These are phyloP conservation scores for Heritiera littoralis DNA, from an alignment of 345 rosid genomes.

Conservation along the genomic window DNA sequence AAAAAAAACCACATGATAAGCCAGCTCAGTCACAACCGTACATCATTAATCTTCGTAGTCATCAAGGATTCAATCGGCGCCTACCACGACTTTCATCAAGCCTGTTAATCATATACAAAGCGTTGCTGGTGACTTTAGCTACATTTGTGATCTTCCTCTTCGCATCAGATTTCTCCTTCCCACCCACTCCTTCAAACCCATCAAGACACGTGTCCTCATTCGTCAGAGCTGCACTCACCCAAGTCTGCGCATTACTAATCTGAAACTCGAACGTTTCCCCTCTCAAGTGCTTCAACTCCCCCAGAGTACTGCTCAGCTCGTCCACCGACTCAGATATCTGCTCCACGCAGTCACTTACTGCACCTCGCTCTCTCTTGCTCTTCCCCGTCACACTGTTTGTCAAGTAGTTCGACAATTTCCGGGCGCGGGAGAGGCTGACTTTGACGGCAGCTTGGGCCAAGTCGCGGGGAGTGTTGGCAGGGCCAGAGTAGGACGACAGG, in stretches of 20 bases:
- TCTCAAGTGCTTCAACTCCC: constrained; percentile 58
- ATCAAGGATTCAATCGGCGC: constrained; percentile 2
- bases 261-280: constrained; percentile 58
- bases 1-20: not conserved
- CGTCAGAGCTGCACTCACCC: constrained; percentile 87
- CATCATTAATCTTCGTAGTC: not conserved
- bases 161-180: constrained; percentile 45
- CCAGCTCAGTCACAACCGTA: not conserved
- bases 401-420: constrained; percentile 39
- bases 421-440: constrained; percentile 57
- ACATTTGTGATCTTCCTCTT: constrained; percentile 55
- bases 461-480: constrained; percentile 58
- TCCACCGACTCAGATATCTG: constrained; percentile 71
- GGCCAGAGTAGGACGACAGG: constrained; percentile 66
- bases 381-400: constrained; percentile 22
- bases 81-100: constrained; percentile 20
- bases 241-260: constrained; percentile 78
- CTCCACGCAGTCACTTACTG: constrained; percentile 72
- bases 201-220: constrained; percentile 88
- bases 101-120: constrained; percentile 66
- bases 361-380: constrained; percentile 45
- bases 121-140: constrained; percentile 79
- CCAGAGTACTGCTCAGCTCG: constrained; percentile 53
- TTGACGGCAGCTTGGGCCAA: constrained; percentile 74
- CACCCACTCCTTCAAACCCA: constrained; percentile 57